Evolutionary conservation across 495 filamentous ascomycete genomes (phyloP).

Genomic region (Hyaloscypha bicolor): DNA sequence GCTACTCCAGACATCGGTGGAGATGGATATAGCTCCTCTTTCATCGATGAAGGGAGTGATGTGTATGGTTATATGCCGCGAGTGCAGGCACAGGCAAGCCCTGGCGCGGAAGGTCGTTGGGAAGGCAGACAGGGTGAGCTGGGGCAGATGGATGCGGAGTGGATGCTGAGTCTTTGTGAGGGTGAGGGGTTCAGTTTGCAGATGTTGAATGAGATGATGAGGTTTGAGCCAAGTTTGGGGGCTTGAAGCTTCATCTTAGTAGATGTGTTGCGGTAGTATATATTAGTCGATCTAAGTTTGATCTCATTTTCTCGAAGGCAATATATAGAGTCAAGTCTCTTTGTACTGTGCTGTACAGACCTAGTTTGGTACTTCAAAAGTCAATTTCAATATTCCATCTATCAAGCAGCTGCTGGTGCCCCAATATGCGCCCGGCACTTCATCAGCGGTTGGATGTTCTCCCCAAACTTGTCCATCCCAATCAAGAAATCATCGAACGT

Average conservation of each 20-base stretch:
- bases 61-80: slow-evolving; percentile 26
- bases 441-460: slow-evolving; percentile 47
- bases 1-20: background rate
- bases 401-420: no score
- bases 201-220: slow-evolving; percentile 34
- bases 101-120: slow-evolving; percentile 21
- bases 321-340: no score
- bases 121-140: slow-evolving; percentile 28
- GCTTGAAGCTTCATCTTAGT: slow-evolving; percentile 7
- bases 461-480: slow-evolving; percentile 36
- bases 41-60: slow-evolving; percentile 11
- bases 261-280: no score
- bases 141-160: slow-evolving; percentile 32
- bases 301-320: no score
- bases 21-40: background rate
- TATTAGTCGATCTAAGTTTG: no score
- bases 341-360: no score
- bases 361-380: no score
- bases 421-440: slow-evolving; percentile 39
- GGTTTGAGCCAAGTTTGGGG: slow-evolving; percentile 31
- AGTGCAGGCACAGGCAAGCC: slow-evolving; percentile 13
- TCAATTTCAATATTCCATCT: no score
- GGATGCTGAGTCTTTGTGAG: slow-evolving; percentile 31
- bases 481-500: slow-evolving; percentile 37
- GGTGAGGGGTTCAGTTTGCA: slow-evolving; percentile 28